Conservation (phyloP, 2,329 filamentous ascomycete species). For the Neofusicoccum cordaticola region DNA sequence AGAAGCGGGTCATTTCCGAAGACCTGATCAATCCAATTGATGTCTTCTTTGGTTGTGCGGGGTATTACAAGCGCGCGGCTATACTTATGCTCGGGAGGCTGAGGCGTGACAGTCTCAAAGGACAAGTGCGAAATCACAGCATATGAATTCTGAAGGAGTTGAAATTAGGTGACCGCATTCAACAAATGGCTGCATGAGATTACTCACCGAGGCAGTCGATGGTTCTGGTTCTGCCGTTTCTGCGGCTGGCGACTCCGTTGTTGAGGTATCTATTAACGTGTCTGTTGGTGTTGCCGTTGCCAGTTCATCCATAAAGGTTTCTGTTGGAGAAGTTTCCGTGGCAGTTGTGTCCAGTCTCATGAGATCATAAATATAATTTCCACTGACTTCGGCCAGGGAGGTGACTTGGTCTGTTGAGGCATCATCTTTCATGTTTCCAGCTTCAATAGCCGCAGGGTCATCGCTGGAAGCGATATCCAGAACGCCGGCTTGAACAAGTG, state of each 20-base stretch:
- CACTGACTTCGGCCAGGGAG: neutral
- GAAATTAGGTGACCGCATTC: neutral
- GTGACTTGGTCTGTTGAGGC: neutral
- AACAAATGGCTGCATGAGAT: neutral
- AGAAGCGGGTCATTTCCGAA: conserved; percentile 38
- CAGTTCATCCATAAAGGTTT: too few species aligned
- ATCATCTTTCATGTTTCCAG: neutral
- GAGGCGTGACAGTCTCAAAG: conserved; percentile 29
- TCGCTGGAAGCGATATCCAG: neutral
- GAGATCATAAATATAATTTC: neutral
- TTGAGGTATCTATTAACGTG: neutral
- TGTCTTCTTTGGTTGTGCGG: conserved; percentile 44
- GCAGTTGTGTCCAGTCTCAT: neutral
- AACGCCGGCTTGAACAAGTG: neutral
- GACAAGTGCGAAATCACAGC: conserved; percentile 4
- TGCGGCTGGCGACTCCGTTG: neutral
- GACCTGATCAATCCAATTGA: conserved; percentile 47
- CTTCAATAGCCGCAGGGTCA: neutral
- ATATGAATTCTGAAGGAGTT: neutral
- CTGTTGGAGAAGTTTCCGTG: too few species aligned
- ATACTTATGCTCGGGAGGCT: conserved; percentile 44
- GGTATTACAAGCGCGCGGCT: conserved; percentile 50
- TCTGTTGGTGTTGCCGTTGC: neutral
- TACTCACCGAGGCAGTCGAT: neutral
- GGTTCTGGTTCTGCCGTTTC: neutral